Conservation (phyloP, 1,139 yeast species). For the Kazachstania sp. region DNA sequence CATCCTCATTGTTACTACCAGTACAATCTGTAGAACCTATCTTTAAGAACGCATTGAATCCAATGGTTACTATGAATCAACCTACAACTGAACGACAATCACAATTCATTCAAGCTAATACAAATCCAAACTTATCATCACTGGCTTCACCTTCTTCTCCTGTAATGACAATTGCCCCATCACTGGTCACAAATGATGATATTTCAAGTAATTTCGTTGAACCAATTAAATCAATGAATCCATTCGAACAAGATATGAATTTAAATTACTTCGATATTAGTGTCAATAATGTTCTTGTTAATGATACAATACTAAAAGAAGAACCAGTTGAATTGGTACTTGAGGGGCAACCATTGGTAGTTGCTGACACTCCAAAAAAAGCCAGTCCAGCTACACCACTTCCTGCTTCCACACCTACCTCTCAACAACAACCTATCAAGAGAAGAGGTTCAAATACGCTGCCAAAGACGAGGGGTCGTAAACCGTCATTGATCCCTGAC, state of each 20-base stretch:
- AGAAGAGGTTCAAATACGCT: slow-evolving; percentile 1
- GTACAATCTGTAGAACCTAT: background rate
- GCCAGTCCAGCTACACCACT: background rate
- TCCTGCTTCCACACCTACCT: background rate
- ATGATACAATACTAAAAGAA: background rate
- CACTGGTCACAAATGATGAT: slow-evolving; percentile 1
- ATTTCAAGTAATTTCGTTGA: background rate
- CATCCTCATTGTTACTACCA: background rate
- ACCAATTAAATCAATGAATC: slow-evolving; percentile 3
- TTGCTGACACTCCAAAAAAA: background rate
- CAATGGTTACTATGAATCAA: background rate
- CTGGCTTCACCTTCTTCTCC: background rate
- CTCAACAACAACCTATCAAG: background rate
- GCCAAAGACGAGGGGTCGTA: slow-evolving; percentile 13
- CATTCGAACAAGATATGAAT: slow-evolving; percentile 1
- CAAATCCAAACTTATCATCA: background rate
- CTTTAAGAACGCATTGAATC: background rate
- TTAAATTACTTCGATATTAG: background rate
- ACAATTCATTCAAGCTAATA: too few relatives aligned
- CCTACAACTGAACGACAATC: background rate
- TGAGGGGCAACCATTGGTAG: background rate
- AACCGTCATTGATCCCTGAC: slow-evolving; percentile 13
- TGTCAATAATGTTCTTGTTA: background rate
- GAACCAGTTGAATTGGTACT: background rate
- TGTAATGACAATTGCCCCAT: slow-evolving; percentile 2